Evolutionary conservation across 2,329 filamentous ascomycete species (phyloP).

Genomic region (Pseudocercospora macadamiae): DNA sequence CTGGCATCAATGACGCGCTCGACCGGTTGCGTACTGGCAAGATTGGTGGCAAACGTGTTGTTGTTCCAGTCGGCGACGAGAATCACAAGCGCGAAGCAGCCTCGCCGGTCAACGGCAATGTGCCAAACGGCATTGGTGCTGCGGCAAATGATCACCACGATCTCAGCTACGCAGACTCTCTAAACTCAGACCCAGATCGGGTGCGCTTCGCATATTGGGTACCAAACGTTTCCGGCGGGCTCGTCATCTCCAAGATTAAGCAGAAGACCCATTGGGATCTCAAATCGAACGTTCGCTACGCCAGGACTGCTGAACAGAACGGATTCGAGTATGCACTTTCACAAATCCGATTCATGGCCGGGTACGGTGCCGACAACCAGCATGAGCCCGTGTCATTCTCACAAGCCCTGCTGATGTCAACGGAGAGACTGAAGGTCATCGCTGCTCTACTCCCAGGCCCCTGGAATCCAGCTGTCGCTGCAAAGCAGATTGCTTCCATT

Average conservation of each 20-base stretch:
- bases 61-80: conserved; percentile 52
- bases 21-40: conserved; percentile 68
- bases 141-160: conserved; percentile 23
- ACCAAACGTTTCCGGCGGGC: conserved; percentile 57
- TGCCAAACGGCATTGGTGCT: conserved; percentile 25
- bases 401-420: conserved; percentile 53
- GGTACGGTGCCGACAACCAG: conserved; percentile 48
- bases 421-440: conserved; percentile 55
- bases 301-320: conserved; percentile 51
- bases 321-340: conserved; percentile 58
- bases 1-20: conserved; percentile 68
- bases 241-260: conserved; percentile 57
- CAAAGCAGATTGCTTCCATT: conserved; percentile 58
- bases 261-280: conserved; percentile 56
- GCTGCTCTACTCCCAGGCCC: conserved; percentile 56
- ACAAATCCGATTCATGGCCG: conserved; percentile 58
- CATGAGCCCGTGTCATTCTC: conserved; percentile 58
- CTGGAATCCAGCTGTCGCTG: conserved; percentile 56
- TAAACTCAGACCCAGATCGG: conserved; percentile 49
- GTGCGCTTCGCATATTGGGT: conserved; percentile 58
- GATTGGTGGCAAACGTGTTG: conserved; percentile 69
- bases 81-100: conserved; percentile 18
- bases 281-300: conserved; percentile 53
- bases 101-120: conserved; percentile 18
- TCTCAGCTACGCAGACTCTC: conserved; percentile 39